Base-by-base conservation (phyloP, 768 basidiomycete genomes). In the Boletus insuetus region DNA sequence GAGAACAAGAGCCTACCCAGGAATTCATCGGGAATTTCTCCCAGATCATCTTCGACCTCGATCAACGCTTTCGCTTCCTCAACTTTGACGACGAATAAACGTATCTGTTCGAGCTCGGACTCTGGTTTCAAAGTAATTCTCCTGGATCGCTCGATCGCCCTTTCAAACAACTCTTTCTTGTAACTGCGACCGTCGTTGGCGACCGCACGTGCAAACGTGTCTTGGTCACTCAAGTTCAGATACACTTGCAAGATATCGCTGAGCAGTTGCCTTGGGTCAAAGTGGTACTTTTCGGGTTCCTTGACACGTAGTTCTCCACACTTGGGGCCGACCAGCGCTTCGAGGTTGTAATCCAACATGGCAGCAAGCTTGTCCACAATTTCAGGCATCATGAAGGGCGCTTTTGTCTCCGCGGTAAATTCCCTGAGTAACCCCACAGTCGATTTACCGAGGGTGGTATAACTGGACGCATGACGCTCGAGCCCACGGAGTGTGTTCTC, bases 111-210 rank as follows among this genome's bases (percentile, higher is more conserved):
- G 20, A 98, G 79, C 69, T 99, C 96, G 16, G 78, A 70, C 47
- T 85, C 83, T 12, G 86, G 80, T 77, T 95, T 96, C 63, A 98
- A 75, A 2, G 69, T 70, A 49, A 83, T 78, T 58, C 74, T 77
- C 49, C 81, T 62, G 11, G 89, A 84, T 58, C 89, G 86, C 1
- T 77, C 73, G 13, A 85, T 84, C 12, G 95, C 93, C 46, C 77
- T 73, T 58, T 91, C 89, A 61, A 98, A 99, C 16, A 97, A 71
- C 58, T 83, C 85, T 67, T 84, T 89, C 58, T 77, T 80, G 66
- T 98, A 99, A 70, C 93, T 96, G 38, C 97, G 81, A 24, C 92
- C 97, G 64, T 99, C 97, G n/a, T 78, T 84, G 4, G 97, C 97
- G 37, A 98, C 90, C 8, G 92, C 94, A 29, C 79, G 77, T 32